A percentile compares a stretch with the other conserved stretches of the same genome.
phyloP scores from a whole-genome alignment of 305 asterid genomes.

The Solanum hybrid region DNA sequence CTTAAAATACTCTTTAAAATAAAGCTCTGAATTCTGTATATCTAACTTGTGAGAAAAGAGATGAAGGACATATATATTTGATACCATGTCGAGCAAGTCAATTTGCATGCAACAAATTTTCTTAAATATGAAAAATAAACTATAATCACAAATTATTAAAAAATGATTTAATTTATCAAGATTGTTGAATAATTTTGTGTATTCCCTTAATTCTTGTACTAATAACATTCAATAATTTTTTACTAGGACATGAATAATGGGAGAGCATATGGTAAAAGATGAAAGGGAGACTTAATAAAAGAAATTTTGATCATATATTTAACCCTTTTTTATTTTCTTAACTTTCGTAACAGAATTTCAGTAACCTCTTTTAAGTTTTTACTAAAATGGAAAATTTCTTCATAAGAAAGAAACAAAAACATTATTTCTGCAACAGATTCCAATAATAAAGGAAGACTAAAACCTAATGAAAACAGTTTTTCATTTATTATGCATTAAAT shows the following conservation, averaged over 20 bases:
- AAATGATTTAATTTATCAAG: not conserved
- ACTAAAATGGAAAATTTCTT: not conserved
- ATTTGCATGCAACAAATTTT: not conserved
- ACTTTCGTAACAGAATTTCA: not conserved
- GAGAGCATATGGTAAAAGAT: not conserved
- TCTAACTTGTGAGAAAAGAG: not conserved
- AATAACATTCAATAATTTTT: not conserved
- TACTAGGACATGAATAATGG: not conserved
- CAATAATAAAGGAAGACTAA: not conserved
- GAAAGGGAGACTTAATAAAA: not conserved
- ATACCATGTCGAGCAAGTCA: not conserved
- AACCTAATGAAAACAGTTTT: not conserved
- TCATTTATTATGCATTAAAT: not conserved
- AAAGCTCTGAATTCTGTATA: too few species aligned
- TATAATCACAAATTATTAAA: not conserved
- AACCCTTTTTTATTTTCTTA: not conserved
- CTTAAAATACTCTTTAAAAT: too few species aligned
- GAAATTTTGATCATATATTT: not conserved
- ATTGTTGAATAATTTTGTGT: not conserved
- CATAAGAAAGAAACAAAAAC: not conserved
- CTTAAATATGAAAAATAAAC: too few species aligned
- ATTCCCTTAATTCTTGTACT: not conserved
- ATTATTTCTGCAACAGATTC: not conserved
- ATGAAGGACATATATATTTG: not conserved
- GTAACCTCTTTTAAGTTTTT: not conserved